Base-by-base conservation (phyloP, 305 asterid species). In the Fraxinus paxiana region DNA sequence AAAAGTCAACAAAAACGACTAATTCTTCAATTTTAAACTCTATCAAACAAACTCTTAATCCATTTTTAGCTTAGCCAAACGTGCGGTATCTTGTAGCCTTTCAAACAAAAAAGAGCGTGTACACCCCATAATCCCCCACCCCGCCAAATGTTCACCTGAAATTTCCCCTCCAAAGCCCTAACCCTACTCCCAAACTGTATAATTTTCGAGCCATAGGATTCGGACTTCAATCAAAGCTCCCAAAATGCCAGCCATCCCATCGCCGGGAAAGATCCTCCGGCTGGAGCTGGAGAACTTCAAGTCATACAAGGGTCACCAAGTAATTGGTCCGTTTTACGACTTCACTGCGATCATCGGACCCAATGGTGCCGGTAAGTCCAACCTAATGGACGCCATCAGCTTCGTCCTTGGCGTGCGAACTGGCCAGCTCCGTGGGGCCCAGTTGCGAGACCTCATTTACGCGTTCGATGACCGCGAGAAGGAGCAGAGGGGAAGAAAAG, bases 321-420 rank as follows among this genome's bases (percentile, higher is more conserved):
- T 88, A 1, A 96, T 96, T 74, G 99, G 98, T 0, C 98, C 99
- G 0, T 96, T 96, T 86, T 87, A 90, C 90, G 97, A 94, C 81
- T 96, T 96, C 88, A 96, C 99, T 1, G 98, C 98, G 65, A 87
- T 96, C 73, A 94, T 94, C 59, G 99, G 99, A 12, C 99, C 99
- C 17, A 96, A 96, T 78, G 99, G 99, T 38, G 88, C 99, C 12
- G 99, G 98, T 0, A 96, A 96, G 80, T 96, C 99, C 54, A 96
- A 96, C 82, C 84, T 96, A 37, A 96, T 96, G 99, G 99, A 96
- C 83, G 99, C 99, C 46, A 94, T 96, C 83, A 94, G 99, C 88
- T 96, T 96, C 83, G 98, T 96, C 8, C 97, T 96, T 12, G 99
- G 99, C 34, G 98, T 96, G 34, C 98, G 99, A 56, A 91, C 99